These are phyloP conservation scores for Parascedosporium putredinis DNA, from an alignment of 2,329 filamentous ascomycete species.

Conservation along the genomic window DNA sequence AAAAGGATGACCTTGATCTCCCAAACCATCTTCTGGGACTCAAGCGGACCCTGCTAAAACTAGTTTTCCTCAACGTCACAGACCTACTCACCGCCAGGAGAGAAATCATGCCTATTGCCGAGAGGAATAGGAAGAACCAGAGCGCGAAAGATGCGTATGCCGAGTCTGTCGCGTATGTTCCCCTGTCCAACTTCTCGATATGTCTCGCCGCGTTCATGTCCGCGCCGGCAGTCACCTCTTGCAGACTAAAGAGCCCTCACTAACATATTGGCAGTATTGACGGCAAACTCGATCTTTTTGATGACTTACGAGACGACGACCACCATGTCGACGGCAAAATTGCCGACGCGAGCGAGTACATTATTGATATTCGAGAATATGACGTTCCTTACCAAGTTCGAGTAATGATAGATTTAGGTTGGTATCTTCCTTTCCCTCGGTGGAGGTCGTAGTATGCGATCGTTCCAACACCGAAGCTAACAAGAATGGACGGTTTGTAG, in stretches of 20 bases:
- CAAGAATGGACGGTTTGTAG: slow-evolving; percentile 35
- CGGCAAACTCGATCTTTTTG: slow-evolving; percentile 88
- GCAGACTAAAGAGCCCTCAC: neutral
- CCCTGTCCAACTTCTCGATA: slow-evolving; percentile 10
- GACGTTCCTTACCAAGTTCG: slow-evolving; percentile 98
- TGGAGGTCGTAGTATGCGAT: too few species aligned
- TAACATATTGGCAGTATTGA: slow-evolving; percentile 18
- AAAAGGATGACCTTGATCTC: slow-evolving; percentile 90
- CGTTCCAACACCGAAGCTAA: too few species aligned
- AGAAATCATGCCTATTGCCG: slow-evolving; percentile 79
- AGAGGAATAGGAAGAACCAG: slow-evolving; percentile 94
- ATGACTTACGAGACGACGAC: slow-evolving; percentile 72
- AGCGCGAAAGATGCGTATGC: slow-evolving; percentile 97
- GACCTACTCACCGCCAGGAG: slow-evolving; percentile 78
- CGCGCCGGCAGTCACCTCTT: neutral
- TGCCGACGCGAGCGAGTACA: slow-evolving; percentile 87
- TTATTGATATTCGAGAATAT: slow-evolving; percentile 97
- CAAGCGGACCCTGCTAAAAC: slow-evolving; percentile 73
- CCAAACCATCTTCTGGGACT: slow-evolving; percentile 94
- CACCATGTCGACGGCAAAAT: slow-evolving; percentile 65
- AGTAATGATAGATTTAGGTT: slow-evolving; percentile 91
- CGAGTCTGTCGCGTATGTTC: slow-evolving; percentile 73
- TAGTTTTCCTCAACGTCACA: slow-evolving; percentile 77
- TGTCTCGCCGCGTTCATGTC: too few species aligned
- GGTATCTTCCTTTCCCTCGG: too few species aligned